Conservation (phyloP, 495 filamentous ascomycete species). For the Jackrogersella minutella region DNA sequence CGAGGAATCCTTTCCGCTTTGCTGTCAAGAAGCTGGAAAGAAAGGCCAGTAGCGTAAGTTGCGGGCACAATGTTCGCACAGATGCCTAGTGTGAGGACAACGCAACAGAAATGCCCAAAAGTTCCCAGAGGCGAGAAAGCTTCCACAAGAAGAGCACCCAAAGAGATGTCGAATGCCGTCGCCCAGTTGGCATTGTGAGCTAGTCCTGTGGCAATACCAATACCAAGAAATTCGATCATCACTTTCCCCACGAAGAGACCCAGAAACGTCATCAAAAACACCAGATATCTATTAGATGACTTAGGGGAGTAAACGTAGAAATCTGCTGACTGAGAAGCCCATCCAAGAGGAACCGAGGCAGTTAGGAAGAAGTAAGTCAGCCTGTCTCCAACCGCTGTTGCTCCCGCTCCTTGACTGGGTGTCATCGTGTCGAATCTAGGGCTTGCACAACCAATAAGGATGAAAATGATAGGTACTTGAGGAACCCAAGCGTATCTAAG, state of each 20-base stretch:
- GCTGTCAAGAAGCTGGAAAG: conserved; percentile 1
- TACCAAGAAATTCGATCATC: conserved; percentile 2
- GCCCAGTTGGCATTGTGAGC: neutral
- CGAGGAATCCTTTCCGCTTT: conserved; percentile 1
- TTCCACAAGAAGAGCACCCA: conserved; percentile 5
- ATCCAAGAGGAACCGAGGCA: conserved; percentile 4
- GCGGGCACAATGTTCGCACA: conserved; percentile 3
- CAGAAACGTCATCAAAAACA: neutral
- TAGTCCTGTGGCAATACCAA: neutral
- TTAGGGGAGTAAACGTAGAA: conserved; percentile 5
- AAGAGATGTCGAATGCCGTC: neutral
- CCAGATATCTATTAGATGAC: neutral
- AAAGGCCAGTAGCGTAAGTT: conserved; percentile 5
- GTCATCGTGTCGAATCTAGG: neutral
- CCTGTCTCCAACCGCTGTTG: neutral
- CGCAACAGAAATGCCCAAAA: conserved; percentile 8
- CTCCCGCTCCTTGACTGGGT: conserved; percentile 2
- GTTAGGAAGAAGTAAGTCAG: conserved; percentile 11
- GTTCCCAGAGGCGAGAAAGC: conserved; percentile 3
- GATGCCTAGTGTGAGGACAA: neutral
- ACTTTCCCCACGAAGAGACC: neutral
- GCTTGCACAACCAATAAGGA: conserved; percentile 5
- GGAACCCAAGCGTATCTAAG: conserved; percentile 6
- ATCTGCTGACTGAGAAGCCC: conserved; percentile 4
- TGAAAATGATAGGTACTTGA: conserved; percentile 6